Base-by-base conservation (phyloP, 805 yeast genomes). In the Yarrowia alimentaria region DNA sequence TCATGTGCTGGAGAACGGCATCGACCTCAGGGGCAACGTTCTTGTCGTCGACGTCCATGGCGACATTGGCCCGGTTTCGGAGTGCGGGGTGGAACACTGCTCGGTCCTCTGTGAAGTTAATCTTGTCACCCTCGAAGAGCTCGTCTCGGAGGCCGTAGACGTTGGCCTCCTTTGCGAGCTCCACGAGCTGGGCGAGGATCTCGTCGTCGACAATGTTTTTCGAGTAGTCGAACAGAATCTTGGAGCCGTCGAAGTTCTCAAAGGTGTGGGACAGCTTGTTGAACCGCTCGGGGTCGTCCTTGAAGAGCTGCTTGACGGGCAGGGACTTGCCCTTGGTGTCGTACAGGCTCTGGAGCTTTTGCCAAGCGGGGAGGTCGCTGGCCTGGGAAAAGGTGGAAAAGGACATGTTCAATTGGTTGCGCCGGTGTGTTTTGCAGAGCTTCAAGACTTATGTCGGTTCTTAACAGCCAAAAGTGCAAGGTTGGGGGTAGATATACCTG, bases 31-130 rank as follows among this genome's bases (percentile, higher is more conserved):
- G 86, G 25, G 94, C 81, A 55, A 93, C 96, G 65, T 91, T 83
- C 59, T 71, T 71, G 60, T 95, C 96, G 65, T 93, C 96, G 56
- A 90, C 98, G 57, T 68, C 69, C 95, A 93, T 83, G 56, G 81
- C 80, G 70, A 78, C 83, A 73, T 80, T 70, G 54, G 93, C 75
- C 71, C 93, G 85, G 80, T 94, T 91, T 79, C 99, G 85, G 63
- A 93, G 79, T 26, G 98, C 99, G 62, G 81, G 87, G 73, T 93
- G 99, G 78, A 78, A 93, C 38, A 93, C 99, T 31, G 99, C 98
- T 29, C 70, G 64, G 71, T 81, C 85, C 74, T 93, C 99, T 56
- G 99, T 93, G 72, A 79, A 79, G 78, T 93, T 93, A 77, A 93
- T 89, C 72, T 87, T 89, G 55, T 81, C 85, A 68, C 99, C 99